Conservation (phyloP, 805 yeast species). For the Sugiyamaella boreocaroliniensis region DNA sequence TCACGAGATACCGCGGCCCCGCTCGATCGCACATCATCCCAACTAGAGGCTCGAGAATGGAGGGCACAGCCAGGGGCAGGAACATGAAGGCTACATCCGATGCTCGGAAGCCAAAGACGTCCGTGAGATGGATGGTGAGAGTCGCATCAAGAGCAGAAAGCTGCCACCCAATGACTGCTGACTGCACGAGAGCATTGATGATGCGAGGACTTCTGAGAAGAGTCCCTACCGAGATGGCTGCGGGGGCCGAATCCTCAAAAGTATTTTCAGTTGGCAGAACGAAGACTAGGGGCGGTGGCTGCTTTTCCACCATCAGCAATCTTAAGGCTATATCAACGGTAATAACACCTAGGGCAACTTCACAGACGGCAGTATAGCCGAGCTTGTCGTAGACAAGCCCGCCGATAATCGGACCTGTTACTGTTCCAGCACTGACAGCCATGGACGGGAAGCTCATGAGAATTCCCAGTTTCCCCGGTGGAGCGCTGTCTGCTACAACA, state of each 20-base stretch:
- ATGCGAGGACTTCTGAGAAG: constrained; percentile 15
- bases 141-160: constrained; percentile 30
- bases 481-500: constrained; percentile 27
- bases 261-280: not conserved
- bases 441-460: constrained; percentile 28
- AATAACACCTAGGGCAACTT: constrained; percentile 26
- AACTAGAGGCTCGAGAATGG: constrained; percentile 25
- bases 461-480: constrained; percentile 26
- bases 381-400: constrained; percentile 29
- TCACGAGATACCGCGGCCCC: constrained; percentile 25
- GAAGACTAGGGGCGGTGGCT: constrained; percentile 2
- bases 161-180: constrained; percentile 28
- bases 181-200: constrained; percentile 18
- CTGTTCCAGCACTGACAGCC: constrained; percentile 26
- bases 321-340: constrained; percentile 28
- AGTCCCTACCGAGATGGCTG: no score
- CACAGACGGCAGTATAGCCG: constrained; percentile 31
- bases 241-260: no score
- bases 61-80: constrained; percentile 27
- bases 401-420: constrained; percentile 32
- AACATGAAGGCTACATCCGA: constrained; percentile 28
- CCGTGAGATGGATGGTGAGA: constrained; percentile 27
- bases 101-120: constrained; percentile 26
- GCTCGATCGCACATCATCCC: constrained; percentile 25
- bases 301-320: constrained; percentile 29